phyloP scores from a whole-genome alignment of 352 stramenopile genomes.

The Pythium plurisporium region DNA sequence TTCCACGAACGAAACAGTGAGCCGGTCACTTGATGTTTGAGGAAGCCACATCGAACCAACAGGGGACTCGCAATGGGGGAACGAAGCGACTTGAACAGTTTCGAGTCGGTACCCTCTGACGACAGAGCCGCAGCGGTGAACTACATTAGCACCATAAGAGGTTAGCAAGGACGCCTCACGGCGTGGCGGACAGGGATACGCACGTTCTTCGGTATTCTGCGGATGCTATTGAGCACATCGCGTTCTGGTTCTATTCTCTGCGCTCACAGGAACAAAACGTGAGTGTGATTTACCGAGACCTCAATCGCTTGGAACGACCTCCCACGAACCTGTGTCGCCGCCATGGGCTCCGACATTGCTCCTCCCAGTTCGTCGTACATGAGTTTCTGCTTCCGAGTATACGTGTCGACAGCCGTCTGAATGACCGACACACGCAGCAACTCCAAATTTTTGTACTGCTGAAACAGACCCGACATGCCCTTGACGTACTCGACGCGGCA shows the following conservation, averaged over 20 bases:
- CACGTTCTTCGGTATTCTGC: conserved; percentile 83
- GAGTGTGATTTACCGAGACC: not conserved
- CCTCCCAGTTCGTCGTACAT: conserved; percentile 66
- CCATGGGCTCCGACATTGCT: conserved; percentile 62
- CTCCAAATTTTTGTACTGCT: conserved; percentile 82
- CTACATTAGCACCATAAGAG: too few species aligned
- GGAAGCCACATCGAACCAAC: conserved; percentile 66
- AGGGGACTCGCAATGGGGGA: conserved; percentile 70
- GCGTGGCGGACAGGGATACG: too few species aligned
- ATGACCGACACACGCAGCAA: conserved; percentile 64
- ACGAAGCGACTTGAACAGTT: conserved; percentile 55
- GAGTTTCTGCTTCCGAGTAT: conserved; percentile 78
- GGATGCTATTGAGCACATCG: conserved; percentile 70
- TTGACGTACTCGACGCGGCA: conserved; percentile 76
- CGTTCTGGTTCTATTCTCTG: conserved; percentile 76
- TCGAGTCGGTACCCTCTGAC: conserved; percentile 48
- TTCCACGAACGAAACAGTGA: conserved; percentile 76
- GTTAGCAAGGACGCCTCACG: too few species aligned
- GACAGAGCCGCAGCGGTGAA: conserved; percentile 65
- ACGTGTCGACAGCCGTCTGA: conserved; percentile 71
- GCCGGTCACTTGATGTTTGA: conserved; percentile 69
- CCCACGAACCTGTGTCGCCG: conserved; percentile 52
- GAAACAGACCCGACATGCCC: conserved; percentile 74
- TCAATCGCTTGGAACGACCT: not conserved
- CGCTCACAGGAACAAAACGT: conserved; percentile 1